Evolutionary conservation across 2,329 filamentous ascomycete genomes (phyloP).

Genomic region (Pseudodiploospora longispora): DNA sequence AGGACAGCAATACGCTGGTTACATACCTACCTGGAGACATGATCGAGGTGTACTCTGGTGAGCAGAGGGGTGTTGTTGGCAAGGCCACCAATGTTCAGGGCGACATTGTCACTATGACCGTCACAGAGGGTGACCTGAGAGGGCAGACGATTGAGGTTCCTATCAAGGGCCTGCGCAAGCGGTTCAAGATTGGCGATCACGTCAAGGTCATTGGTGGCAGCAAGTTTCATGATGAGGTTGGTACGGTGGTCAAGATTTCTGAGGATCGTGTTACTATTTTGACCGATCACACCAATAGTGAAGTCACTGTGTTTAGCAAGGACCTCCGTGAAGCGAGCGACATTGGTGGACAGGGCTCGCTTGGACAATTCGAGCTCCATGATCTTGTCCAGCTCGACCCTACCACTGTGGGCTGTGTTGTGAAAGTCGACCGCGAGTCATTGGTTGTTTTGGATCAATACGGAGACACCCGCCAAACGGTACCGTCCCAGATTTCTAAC

Average conservation of each 20-base stretch:
- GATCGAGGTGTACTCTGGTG: constrained; percentile 93
- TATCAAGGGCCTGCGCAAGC: constrained; percentile 83
- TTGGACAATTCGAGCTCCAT: constrained; percentile 86
- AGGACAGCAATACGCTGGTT: constrained; percentile 71
- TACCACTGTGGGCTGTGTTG: constrained; percentile 83
- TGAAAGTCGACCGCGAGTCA: constrained; percentile 92
- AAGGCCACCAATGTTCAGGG: constrained; percentile 78
- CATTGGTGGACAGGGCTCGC: constrained; percentile 72
- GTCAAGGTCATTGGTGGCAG: constrained; percentile 98
- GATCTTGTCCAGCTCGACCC: constrained; percentile 92
- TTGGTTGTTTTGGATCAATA: constrained; percentile 87
- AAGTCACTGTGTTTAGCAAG: constrained; percentile 97
- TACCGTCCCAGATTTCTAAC: constrained; percentile 88
- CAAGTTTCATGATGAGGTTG: constrained; percentile 88
- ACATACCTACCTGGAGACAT: constrained; percentile 88
- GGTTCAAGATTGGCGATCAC: constrained; percentile 88
- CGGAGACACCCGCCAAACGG: constrained; percentile 68
- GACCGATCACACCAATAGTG: constrained; percentile 84
- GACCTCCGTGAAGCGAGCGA: constrained; percentile 91
- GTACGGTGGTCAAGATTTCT: constrained; percentile 90
- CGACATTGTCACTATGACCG: constrained; percentile 83
- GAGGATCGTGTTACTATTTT: constrained; percentile 89
- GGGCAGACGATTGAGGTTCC: constrained; percentile 89
- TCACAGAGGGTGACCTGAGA: constrained; percentile 71
- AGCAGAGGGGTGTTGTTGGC: constrained; percentile 86